Evolutionary conservation across 2,329 filamentous ascomycete genomes (phyloP).

Genomic region (Dactylellina drechsleri): DNA sequence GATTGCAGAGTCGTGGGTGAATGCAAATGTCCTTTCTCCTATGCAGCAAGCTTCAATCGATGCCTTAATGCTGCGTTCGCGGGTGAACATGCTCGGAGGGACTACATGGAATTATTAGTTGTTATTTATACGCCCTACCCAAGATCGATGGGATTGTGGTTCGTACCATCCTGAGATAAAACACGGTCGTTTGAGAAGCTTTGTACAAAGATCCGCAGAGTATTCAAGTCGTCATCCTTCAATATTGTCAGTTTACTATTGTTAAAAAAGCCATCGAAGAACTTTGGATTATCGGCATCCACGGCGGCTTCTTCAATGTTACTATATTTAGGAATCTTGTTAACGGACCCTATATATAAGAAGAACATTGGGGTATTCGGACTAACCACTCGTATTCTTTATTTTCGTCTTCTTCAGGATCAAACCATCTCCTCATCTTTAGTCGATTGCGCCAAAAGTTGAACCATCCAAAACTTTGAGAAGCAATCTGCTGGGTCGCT

Average conservation of each 20-base stretch:
- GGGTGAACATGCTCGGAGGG: constrained; percentile 34
- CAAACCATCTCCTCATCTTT: constrained; percentile 49
- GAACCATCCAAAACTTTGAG: constrained; percentile 48
- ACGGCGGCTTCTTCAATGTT: constrained; percentile 30
- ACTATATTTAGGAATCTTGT: background rate
- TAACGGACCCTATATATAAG: background rate
- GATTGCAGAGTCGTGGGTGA: constrained; percentile 39
- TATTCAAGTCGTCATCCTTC: constrained; percentile 43
- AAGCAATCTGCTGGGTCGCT: constrained; percentile 18
- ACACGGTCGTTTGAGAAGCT: constrained; percentile 44
- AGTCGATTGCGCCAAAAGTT: constrained; percentile 49
- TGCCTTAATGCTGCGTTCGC: constrained; percentile 33
- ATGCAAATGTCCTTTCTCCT: constrained; percentile 36
- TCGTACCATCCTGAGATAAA: constrained; percentile 44
- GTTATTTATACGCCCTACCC: background rate
- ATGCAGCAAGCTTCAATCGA: constrained; percentile 47
- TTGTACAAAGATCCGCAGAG: constrained; percentile 31
- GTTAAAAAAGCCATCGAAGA: constrained; percentile 45
- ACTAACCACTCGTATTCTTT: constrained; percentile 38
- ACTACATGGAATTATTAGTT: constrained; percentile 15
- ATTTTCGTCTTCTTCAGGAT: constrained; percentile 46
- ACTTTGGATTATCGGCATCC: constrained; percentile 33
- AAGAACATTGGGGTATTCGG: background rate
- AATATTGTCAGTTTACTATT: constrained; percentile 36
- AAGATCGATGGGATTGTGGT: background rate